These are phyloP conservation scores for Pleurotus tuber-regium DNA, from an alignment of 768 basidiomycete species.

Conservation along the genomic window DNA sequence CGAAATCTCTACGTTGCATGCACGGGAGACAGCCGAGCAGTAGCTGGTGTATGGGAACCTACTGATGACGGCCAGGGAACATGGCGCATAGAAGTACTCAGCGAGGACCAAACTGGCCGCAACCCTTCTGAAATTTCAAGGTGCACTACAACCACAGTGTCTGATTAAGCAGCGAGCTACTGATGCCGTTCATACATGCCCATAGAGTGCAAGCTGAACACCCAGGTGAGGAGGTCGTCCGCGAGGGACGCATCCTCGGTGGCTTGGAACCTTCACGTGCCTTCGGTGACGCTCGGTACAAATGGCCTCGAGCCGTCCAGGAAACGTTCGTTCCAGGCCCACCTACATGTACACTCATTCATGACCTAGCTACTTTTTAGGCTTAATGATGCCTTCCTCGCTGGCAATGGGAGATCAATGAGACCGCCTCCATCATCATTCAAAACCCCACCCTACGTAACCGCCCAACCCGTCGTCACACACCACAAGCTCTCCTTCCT, in stretches of 20 bases:
- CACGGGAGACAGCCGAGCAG: slow-evolving; percentile 92
- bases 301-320: slow-evolving; percentile 76
- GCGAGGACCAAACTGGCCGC: slow-evolving; percentile 94
- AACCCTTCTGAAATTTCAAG: slow-evolving; percentile 82
- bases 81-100: slow-evolving; percentile 94
- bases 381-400: slow-evolving; percentile 64
- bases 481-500: slow-evolving; percentile 67
- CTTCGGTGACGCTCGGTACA: slow-evolving; percentile 89
- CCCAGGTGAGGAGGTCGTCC: slow-evolving; percentile 79
- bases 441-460: slow-evolving; percentile 94
- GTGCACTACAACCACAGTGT: no score
- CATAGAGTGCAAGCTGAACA: slow-evolving; percentile 79
- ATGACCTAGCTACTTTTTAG: slow-evolving; percentile 29
- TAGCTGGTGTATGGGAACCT: slow-evolving; percentile 91
- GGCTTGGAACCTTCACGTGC: slow-evolving; percentile 85
- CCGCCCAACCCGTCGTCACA: slow-evolving; percentile 76
- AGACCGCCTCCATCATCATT: slow-evolving; percentile 59
- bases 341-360: no score
- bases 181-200: background rate
- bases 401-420: slow-evolving; percentile 56
- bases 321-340: slow-evolving; percentile 51
- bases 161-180: no score
- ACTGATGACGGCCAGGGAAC: slow-evolving; percentile 59
- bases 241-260: slow-evolving; percentile 80
- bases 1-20: slow-evolving; percentile 86